Base-by-base conservation (phyloP, 805 yeast genomes). In the Kuraishia piskuri region DNA sequence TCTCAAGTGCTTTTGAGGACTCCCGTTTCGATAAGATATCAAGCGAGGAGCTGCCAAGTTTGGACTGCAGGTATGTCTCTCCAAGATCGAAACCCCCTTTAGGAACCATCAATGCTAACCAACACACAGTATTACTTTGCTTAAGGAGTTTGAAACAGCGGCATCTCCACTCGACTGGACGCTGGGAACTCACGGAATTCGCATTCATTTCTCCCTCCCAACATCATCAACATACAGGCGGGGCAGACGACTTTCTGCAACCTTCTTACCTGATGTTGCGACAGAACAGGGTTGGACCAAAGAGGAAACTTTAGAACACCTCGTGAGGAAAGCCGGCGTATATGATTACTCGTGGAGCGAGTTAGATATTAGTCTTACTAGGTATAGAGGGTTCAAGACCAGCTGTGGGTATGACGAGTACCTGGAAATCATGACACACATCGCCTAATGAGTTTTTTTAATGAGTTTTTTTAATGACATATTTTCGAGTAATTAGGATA, bases 221-320 rank as follows among this genome's bases (percentile, higher is more conserved):
- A 61, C 69, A 21, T 59, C 63, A 7, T 75, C 77, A 1, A 37
- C 51, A 1, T 50, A 57, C 12, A 22, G 19, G 6, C 40, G 40
- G 4, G 26, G 46, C 20, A 62, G 68, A 3, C 55, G 63, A 0
- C 75, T 72, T 53, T 79, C 85, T 50, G 90, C 97, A 0, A 94
- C 98, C 0, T 94, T 90, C 59, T 69, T 94, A 46, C 99, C 99
- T 0, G 87, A 83, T 46, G 98, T 94, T 1, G 96, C 97, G 22
- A 75, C 71, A 3, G 98, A 92, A 59, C 96, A 91, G 59, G 82
- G 80, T 1, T 90, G 97, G 96, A 78, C 77, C 58, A 78, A 86
- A 60, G 69, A 71, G 19, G 84, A 87, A 22, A 92, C 98, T 0
- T 67, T 92, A 53, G 73, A 73, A 55, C 78, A 88, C 58, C 73